Conservation (phyloP, 495 filamentous ascomycete species). For the Daldinia loculata region DNA sequence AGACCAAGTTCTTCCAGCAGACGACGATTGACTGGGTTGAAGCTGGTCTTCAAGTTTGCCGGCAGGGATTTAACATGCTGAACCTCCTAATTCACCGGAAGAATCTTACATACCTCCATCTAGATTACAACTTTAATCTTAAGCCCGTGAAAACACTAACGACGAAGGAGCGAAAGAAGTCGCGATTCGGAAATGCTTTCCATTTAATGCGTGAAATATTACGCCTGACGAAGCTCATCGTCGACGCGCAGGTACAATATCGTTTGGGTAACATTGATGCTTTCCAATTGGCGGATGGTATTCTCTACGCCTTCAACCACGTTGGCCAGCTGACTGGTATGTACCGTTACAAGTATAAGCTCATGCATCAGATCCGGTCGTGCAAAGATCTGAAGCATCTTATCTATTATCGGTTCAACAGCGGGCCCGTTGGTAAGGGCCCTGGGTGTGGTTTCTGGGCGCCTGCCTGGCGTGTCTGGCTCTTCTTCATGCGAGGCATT, state of each 20-base stretch:
- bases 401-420: constrained; percentile 99
- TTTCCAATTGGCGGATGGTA: constrained; percentile 98
- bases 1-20: constrained; percentile 99
- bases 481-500: constrained; percentile 99
- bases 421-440: constrained; percentile 95
- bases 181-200: constrained; percentile 98
- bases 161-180: constrained; percentile 99
- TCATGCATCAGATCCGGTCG: constrained; percentile 99
- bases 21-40: constrained; percentile 99
- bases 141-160: constrained; percentile 99
- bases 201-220: constrained; percentile 99
- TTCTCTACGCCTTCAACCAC: constrained; percentile 98
- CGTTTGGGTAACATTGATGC: constrained; percentile 98
- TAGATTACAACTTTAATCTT: constrained; percentile 99
- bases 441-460: constrained; percentile 99
- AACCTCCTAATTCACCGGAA: constrained; percentile 98
- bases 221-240: constrained; percentile 96
- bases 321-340: constrained; percentile 98
- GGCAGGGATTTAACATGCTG: constrained; percentile 99
- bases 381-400: constrained; percentile 99
- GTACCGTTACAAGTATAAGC: constrained; percentile 99
- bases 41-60: constrained; percentile 96
- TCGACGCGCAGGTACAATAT: constrained; percentile 98
- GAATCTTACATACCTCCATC: constrained; percentile 97
- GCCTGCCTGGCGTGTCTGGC: constrained; percentile 97